Evolutionary conservation across 495 filamentous ascomycete species (phyloP).

Genomic region (Aspergillus avenaceus): DNA sequence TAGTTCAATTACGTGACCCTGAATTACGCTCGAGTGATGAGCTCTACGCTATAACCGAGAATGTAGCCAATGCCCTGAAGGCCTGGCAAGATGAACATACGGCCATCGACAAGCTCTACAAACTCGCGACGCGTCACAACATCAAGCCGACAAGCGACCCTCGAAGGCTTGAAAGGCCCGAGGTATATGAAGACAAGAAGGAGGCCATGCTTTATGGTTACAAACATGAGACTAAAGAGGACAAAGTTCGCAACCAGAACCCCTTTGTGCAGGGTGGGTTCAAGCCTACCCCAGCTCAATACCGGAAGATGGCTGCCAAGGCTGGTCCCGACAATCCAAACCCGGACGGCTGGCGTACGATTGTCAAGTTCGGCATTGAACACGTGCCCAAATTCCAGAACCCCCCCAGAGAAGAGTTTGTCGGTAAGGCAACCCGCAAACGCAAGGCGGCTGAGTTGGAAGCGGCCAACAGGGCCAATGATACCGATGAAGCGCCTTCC

Average conservation of each 20-base stretch:
- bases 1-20: slow-evolving; percentile 33
- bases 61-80: slow-evolving; percentile 48
- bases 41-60: slow-evolving; percentile 50
- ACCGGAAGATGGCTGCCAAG: slow-evolving; percentile 35
- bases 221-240: slow-evolving; percentile 31
- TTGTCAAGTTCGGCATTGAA: slow-evolving; percentile 31
- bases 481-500: slow-evolving; percentile 25
- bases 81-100: slow-evolving; percentile 63
- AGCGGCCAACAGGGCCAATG: slow-evolving; percentile 21
- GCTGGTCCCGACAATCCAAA: slow-evolving; percentile 30
- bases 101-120: slow-evolving; percentile 53
- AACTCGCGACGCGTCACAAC: slow-evolving; percentile 40
- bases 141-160: slow-evolving; percentile 21
- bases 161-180: slow-evolving; percentile 17
- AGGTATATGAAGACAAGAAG: slow-evolving; percentile 38
- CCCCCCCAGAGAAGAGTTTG: slow-evolving; percentile 48
- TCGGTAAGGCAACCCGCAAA: slow-evolving; percentile 46
- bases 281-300: slow-evolving; percentile 38
- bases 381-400: slow-evolving; percentile 39
- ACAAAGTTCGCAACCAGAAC: slow-evolving; percentile 29
- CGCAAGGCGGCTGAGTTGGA: slow-evolving; percentile 42
- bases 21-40: slow-evolving; percentile 37
- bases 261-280: slow-evolving; percentile 43
- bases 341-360: slow-evolving; percentile 34
- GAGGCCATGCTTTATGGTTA: slow-evolving; percentile 41